Evolutionary conservation across 345 rosid genomes (phyloP), one percentile per base, ranked within the genome.

Genomic region (Eucalyptus sideroxylon): DNA sequence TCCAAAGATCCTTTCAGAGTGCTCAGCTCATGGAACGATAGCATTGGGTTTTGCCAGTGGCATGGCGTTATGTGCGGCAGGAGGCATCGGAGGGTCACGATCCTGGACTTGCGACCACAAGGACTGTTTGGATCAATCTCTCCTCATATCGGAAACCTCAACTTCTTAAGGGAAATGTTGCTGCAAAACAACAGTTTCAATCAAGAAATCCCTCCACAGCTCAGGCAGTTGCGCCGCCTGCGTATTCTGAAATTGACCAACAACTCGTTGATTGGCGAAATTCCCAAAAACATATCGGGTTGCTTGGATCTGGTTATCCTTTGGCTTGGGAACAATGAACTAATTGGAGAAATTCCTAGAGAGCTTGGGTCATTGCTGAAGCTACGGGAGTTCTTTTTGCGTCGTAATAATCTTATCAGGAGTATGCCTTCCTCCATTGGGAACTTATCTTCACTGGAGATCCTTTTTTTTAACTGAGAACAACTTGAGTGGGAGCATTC

Each of bases 331-430:
- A 24, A 26, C 0, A 59, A 59, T 0, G 7, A 24, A 59, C n/a
- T 59, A 11, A 59, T 7, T 0, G 65, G 65, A 26, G 65, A 59
- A 59, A 59, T 59, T 59, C 65, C 65, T 59, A 12, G 65, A 59
- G 65, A 59, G 65, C 65, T 59, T 27, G 65, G 14, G 65, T 59
- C 15, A 59, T 59, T 24, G 65, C 65, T 12, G 7, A 59, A 59
- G 65, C n/a, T 59, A 0, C 65, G 0, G 6, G 7, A 5, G 7
- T 2, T 59, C 30, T 0, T 0, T 24, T 0, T 59, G 65, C 0
- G 11, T 59, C 7, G 1, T 59, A 59, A 59, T 11, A 59, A 59
- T 24, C 65, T 59, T 24, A 59, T 2, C 1, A 7, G 65, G n/a
- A 26, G 16, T 50, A 50, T 50, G 51, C 17, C 51, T 50, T 50